A percentile compares a stretch with the other conserved stretches of the same genome.
Conservation (phyloP, 2,329 filamentous ascomycete genomes). For the Blastomyces parvus region DNA sequence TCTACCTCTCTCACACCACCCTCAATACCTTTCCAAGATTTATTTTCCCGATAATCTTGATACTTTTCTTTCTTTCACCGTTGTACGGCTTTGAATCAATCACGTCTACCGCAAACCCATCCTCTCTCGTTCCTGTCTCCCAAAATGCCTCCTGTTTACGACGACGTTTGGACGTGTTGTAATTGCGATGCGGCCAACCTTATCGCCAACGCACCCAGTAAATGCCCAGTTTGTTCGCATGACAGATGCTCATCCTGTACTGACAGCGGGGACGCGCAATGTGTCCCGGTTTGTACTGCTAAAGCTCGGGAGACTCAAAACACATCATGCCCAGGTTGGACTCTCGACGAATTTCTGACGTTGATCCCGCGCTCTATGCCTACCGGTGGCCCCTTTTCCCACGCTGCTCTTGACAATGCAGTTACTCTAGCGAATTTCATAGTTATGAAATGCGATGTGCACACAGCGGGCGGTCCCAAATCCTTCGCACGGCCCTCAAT, state of each 20-base stretch:
- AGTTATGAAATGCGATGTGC: constrained; percentile 5
- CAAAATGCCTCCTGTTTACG: background rate
- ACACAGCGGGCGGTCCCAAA: background rate
- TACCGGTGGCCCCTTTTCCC: too few relatives aligned
- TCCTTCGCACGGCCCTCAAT: constrained; percentile 2
- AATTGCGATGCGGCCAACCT: constrained; percentile 17
- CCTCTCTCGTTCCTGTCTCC: background rate
- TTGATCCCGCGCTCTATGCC: background rate
- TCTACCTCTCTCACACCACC: background rate
- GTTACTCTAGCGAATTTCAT: background rate
- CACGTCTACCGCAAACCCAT: background rate
- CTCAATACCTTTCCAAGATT: background rate
- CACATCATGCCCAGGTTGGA: background rate
- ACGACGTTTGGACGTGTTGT: constrained; percentile 22
- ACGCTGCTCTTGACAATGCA: background rate
- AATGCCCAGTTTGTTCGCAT: constrained; percentile 15
- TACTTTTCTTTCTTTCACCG: background rate
- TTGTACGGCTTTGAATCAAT: background rate
- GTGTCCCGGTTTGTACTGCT: background rate
- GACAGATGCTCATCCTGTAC: constrained; percentile 11
- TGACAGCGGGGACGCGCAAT: background rate
- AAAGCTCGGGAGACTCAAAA: background rate
- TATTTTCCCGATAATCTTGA: background rate
- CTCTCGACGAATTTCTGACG: constrained; percentile 1
- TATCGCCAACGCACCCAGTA: constrained; percentile 11